A percentile compares a stretch with the other conserved stretches of the same genome.
phyloP scores from a whole-genome alignment of 208 protist species.

The Angomonas ambiguus region DNA sequence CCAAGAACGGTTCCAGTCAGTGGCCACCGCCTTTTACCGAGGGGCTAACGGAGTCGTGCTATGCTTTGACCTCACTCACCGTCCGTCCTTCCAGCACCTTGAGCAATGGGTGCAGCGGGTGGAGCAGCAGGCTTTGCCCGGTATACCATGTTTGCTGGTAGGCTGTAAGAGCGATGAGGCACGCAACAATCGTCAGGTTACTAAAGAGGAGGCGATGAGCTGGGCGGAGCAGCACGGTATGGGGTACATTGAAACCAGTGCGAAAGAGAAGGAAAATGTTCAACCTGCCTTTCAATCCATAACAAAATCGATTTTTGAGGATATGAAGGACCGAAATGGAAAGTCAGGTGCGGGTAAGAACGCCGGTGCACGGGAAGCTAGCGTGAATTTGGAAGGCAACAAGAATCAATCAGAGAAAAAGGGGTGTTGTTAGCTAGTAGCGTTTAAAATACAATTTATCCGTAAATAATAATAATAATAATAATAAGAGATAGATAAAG shows the following conservation, averaged over 20 bases:
- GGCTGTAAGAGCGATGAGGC: constrained; percentile 97
- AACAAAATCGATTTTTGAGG: constrained; percentile 83
- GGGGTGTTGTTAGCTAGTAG: constrained; percentile 35
- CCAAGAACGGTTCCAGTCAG: constrained; percentile 90
- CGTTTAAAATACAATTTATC: too few species aligned
- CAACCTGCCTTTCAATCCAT: constrained; percentile 90
- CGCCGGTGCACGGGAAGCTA: constrained; percentile 39
- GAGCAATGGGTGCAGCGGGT: constrained; percentile 98
- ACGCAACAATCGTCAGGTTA: constrained; percentile 71
- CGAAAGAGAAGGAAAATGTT: constrained; percentile 91
- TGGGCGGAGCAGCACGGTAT: constrained; percentile 87
- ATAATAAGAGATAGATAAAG: too few species aligned
- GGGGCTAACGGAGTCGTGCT: constrained; percentile 93
- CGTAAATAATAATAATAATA: too few species aligned
- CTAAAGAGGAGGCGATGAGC: constrained; percentile 73
- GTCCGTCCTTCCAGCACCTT: constrained; percentile 93
- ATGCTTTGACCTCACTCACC: constrained; percentile 97
- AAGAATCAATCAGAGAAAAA: constrained; percentile 19
- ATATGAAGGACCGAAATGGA: constrained; percentile 85
- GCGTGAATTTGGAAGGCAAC: constrained; percentile 45
- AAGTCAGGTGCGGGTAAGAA: constrained; percentile 35
- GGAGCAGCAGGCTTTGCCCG: constrained; percentile 82
- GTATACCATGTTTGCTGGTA: constrained; percentile 93
- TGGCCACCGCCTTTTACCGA: constrained; percentile 92
- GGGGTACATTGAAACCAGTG: constrained; percentile 87